phyloP scores from a whole-genome alignment of 768 basidiomycete genomes.

The Lactifluus echinatus region DNA sequence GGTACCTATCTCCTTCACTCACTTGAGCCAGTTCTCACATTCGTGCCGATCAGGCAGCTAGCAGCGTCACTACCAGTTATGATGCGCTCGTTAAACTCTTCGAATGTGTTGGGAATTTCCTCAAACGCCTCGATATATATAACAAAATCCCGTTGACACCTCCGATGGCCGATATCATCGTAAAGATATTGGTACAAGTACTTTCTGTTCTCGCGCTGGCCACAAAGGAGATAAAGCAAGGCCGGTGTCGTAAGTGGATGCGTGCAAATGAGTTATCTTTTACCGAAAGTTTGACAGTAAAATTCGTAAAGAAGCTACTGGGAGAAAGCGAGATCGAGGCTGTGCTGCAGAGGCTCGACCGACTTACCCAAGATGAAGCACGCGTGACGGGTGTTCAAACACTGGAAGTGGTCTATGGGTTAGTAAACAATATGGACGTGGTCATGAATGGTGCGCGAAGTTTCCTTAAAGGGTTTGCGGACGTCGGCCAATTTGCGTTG shows the following conservation, averaged over 20 bases:
- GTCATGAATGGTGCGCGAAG: neutral
- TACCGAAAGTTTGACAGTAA: neutral
- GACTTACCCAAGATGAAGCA: conserved; percentile 1
- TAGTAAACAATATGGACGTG: neutral
- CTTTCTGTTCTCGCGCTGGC: too few species aligned
- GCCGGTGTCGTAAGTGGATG: neutral
- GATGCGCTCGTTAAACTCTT: too few species aligned
- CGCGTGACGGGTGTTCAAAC: neutral
- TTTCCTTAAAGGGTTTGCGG: neutral
- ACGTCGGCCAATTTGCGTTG: neutral
- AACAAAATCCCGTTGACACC: too few species aligned
- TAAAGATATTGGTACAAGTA: too few species aligned
- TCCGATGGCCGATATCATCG: too few species aligned
- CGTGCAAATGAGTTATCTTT: too few species aligned
- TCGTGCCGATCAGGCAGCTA: too few species aligned
- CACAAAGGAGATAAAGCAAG: neutral
- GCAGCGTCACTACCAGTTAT: too few species aligned
- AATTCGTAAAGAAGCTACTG: neutral
- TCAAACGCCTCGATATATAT: too few species aligned
- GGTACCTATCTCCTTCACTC: neutral
- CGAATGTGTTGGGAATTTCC: too few species aligned
- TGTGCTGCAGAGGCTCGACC: neutral
- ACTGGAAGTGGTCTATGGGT: neutral
- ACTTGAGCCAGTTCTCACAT: neutral
- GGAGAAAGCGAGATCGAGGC: conserved; percentile 1